Conservation (phyloP, 2,329 filamentous ascomycete genomes). For the Apiospora pterosperma region DNA sequence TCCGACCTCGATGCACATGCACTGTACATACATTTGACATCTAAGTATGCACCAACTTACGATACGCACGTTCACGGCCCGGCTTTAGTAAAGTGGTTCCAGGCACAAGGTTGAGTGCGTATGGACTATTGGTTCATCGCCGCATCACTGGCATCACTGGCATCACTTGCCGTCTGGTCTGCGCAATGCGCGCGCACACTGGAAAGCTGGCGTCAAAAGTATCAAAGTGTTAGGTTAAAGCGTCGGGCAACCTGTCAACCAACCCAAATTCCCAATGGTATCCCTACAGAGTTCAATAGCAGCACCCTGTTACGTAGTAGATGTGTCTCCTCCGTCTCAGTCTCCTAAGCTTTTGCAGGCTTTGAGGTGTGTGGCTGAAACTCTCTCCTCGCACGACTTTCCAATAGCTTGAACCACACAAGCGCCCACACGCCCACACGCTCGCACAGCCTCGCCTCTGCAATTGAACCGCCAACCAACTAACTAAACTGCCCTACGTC, state of each 20-base stretch:
- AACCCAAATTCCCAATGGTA: not conserved
- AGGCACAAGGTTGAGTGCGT: not conserved
- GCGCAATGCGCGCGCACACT: too few relatives aligned
- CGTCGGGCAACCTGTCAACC: not conserved
- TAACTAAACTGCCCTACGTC: not conserved
- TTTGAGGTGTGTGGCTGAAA: not conserved
- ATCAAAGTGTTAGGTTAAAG: too few relatives aligned
- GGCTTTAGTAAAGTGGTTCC: not conserved
- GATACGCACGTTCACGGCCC: not conserved
- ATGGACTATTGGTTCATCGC: not conserved
- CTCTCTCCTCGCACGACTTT: not conserved
- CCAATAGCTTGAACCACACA: not conserved
- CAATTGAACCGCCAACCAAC: not conserved
- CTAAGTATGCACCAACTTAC: not conserved
- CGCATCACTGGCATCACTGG: not conserved
- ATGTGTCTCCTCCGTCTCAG: too few relatives aligned
- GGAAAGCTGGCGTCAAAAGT: not conserved
- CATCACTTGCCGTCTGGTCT: too few relatives aligned
- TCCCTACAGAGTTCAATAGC: not conserved
- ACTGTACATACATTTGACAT: not conserved
- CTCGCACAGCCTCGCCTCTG: not conserved
- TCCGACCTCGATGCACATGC: not conserved
- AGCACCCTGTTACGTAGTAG: not conserved
- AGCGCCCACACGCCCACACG: not conserved
- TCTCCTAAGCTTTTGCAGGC: not conserved